Percentiles rank a stretch among this genome's conserved stretches.
Evolutionary conservation across 2,329 filamentous ascomycete genomes (phyloP).

Genomic region (Juglanconis sp.): DNA sequence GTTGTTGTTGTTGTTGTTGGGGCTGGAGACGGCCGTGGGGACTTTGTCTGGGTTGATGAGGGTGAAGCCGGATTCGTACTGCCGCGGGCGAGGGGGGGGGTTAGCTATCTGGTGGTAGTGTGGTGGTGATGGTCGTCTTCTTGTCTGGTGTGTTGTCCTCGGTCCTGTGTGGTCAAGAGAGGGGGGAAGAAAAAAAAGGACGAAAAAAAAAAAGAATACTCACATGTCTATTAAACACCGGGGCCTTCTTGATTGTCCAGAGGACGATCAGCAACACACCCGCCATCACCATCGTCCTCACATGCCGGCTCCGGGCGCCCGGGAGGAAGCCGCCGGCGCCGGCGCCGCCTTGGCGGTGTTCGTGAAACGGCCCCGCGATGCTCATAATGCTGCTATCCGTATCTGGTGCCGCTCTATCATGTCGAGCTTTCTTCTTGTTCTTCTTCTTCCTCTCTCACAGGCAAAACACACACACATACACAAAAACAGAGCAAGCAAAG

Average conservation of each 20-base stretch:
- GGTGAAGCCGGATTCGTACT: constrained; percentile 15
- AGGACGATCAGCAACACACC: constrained; percentile 12
- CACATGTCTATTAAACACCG: constrained; percentile 2
- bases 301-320: constrained; percentile 8
- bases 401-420: not conserved
- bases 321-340: constrained; percentile 9
- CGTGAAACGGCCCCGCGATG: not conserved
- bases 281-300: constrained; percentile 11
- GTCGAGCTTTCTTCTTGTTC: not conserved
- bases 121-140: not conserved
- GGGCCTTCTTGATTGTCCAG: constrained; percentile 11
- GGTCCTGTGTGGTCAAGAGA: not conserved
- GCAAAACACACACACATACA: too few species aligned
- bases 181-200: not conserved
- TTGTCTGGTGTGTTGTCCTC: not conserved
- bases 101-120: not conserved
- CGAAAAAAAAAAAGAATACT: not conserved
- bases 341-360: not conserved
- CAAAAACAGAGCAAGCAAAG: too few species aligned
- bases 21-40: not conserved
- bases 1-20: too few species aligned
- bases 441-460: too few species aligned
- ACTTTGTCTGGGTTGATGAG: constrained; percentile 9
- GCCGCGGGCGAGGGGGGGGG: not conserved
- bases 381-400: constrained; percentile 7